Evolutionary conservation across 139 green algal genomes (phyloP).

Genomic region (Choricystis sp.): DNA sequence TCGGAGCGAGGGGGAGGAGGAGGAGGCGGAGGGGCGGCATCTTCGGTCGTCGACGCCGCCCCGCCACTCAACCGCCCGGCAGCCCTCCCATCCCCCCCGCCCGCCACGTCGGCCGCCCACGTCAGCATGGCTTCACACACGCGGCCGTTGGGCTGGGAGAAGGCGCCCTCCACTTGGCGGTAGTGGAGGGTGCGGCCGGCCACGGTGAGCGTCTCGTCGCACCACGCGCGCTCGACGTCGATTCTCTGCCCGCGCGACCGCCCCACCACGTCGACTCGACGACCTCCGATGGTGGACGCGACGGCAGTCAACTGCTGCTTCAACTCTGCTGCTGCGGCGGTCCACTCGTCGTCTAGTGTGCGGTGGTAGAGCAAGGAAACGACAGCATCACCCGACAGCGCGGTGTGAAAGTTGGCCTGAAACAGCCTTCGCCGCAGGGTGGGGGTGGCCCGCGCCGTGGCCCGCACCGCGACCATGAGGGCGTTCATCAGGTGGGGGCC

Average conservation of each 20-base stretch:
- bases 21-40: neutral
- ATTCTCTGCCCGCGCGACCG: neutral
- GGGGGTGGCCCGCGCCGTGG: constrained; percentile 11
- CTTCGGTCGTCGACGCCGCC: too few species aligned
- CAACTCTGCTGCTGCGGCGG: constrained; percentile 5
- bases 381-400: constrained; percentile 61
- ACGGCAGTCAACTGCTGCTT: neutral
- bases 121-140: constrained; percentile 73
- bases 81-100: neutral
- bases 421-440: constrained; percentile 39
- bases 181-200: constrained; percentile 20
- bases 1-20: neutral
- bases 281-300: neutral
- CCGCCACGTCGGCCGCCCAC: constrained; percentile 47
- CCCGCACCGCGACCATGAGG: constrained; percentile 55
- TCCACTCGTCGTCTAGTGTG: constrained; percentile 53
- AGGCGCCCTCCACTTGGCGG: constrained; percentile 62
- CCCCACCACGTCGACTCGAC: neutral
- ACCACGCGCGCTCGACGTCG: neutral
- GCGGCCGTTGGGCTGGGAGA: constrained; percentile 78
- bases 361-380: constrained; percentile 73
- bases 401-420: constrained; percentile 80
- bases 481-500: constrained; percentile 58
- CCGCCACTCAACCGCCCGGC: too few species aligned
- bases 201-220: constrained; percentile 1